Evolutionary conservation across 306 rosid genomes (phyloP).

Genomic region (Comarum palustre): DNA sequence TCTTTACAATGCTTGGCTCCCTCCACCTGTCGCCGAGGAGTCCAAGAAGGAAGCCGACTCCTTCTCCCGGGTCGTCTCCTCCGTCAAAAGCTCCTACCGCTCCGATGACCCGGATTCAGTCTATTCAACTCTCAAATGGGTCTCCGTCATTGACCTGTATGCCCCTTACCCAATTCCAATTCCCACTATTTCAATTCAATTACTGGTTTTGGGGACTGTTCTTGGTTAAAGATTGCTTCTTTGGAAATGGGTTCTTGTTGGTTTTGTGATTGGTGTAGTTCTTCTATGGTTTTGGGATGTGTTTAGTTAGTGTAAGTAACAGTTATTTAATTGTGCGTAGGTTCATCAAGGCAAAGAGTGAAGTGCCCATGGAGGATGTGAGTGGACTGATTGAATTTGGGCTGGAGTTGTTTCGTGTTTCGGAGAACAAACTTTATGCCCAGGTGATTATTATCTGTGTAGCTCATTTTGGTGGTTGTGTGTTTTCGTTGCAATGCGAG

Average conservation of each 20-base stretch:
- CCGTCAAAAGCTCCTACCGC: conserved; percentile 48
- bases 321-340: conserved; percentile 39
- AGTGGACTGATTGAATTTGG: conserved; percentile 57
- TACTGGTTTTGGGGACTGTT: not conserved
- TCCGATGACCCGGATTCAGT: conserved; percentile 84
- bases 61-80: conserved; percentile 57
- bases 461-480: conserved; percentile 26
- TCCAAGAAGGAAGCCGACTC: conserved; percentile 68
- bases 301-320: not conserved
- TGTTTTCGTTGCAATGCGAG: conserved; percentile 8
- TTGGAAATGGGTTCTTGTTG: not conserved
- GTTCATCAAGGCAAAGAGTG: conserved; percentile 92
- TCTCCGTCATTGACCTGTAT: conserved; percentile 91
- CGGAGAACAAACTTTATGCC: conserved; percentile 78
- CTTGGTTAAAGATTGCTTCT: not conserved
- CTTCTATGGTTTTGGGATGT: not conserved
- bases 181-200: not conserved
- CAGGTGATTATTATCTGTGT: conserved; percentile 54
- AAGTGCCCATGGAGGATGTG: conserved; percentile 77
- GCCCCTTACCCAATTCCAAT: conserved; percentile 21
- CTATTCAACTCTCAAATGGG: conserved; percentile 74
- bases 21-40: conserved; percentile 80
- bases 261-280: not conserved
- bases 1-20: conserved; percentile 98
- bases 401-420: conserved; percentile 60